These are phyloP conservation scores for Kockovaella imperatae DNA, from an alignment of 768 basidiomycete species.

Conservation along the genomic window DNA sequence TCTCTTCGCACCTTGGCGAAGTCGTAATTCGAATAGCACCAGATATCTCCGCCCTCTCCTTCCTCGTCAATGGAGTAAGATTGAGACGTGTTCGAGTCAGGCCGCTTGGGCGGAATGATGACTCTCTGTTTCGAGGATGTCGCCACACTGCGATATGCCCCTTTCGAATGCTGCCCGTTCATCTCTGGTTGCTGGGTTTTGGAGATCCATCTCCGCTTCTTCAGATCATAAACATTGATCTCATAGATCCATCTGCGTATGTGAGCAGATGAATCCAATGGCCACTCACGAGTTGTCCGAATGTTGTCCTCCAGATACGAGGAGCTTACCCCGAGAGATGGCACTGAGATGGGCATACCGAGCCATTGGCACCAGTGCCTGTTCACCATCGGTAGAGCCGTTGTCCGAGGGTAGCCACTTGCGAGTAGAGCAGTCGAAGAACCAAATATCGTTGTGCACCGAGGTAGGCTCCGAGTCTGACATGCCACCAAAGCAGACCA, in stretches of 20 bases:
- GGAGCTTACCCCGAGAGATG: conserved; percentile 70
- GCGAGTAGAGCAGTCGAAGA: conserved; percentile 66
- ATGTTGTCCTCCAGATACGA: conserved; percentile 93
- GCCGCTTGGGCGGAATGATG: conserved; percentile 58
- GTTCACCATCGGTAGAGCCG: conserved; percentile 46
- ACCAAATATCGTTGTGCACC: conserved; percentile 85
- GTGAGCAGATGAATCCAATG: not conserved
- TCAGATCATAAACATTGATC: conserved; percentile 78
- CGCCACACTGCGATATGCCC: conserved; percentile 89
- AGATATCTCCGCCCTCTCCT: conserved; percentile 56
- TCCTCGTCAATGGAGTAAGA: conserved; percentile 56
- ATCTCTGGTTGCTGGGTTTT: conserved; percentile 55
- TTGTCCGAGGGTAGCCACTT: conserved; percentile 58
- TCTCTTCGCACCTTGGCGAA: conserved; percentile 80
- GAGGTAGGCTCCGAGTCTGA: conserved; percentile 61
- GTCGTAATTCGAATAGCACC: conserved; percentile 93
- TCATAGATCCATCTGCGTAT: conserved; percentile 70
- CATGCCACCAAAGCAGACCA: conserved; percentile 95
- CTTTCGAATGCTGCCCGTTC: conserved; percentile 79
- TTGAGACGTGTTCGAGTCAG: conserved; percentile 49
- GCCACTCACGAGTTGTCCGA: conserved; percentile 58
- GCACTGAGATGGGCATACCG: conserved; percentile 93
- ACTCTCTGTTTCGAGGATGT: conserved; percentile 68
- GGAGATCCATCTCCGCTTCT: conserved; percentile 61
- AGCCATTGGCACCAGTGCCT: conserved; percentile 62